A percentile compares a stretch with the other conserved stretches of the same genome.
Conservation (phyloP, 768 basidiomycete genomes). For the Mrakia gelida region DNA sequence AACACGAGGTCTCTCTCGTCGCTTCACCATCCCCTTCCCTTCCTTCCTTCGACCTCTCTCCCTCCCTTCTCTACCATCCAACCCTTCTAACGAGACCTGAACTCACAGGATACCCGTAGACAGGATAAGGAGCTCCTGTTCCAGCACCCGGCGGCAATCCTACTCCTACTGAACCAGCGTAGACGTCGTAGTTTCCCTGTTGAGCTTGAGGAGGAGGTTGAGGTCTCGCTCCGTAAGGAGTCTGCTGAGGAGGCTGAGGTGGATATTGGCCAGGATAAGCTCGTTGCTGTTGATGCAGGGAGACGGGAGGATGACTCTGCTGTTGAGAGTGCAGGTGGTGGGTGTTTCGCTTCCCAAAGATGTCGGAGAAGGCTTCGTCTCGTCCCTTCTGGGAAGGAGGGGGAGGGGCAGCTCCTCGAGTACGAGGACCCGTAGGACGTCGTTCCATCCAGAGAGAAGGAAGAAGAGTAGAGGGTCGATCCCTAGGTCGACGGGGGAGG, state of each 20-base stretch:
- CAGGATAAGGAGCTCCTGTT: slow-evolving; percentile 1
- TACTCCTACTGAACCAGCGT: slow-evolving; percentile 17
- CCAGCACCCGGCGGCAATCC: slow-evolving; percentile 11
- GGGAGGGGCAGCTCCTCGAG: not conserved
- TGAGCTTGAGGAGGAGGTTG: not conserved
- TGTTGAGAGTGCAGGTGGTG: slow-evolving; percentile 28
- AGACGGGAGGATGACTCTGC: slow-evolving; percentile 5
- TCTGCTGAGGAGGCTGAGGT: not conserved
- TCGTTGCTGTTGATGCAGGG: slow-evolving; percentile 17
- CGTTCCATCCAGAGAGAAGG: not conserved
- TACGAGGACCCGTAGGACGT: slow-evolving; percentile 10
- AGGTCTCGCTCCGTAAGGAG: not conserved
- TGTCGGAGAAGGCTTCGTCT: slow-evolving; percentile 33
- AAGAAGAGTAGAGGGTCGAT: not conserved
- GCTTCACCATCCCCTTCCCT: not conserved
- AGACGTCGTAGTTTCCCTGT: slow-evolving; percentile 16
- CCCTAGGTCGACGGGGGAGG: not conserved
- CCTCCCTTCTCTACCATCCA: not conserved
- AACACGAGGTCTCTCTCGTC: not conserved
- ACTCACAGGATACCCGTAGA: slow-evolving; percentile 25
- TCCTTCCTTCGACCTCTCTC: too few species aligned
- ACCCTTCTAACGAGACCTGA: not conserved
- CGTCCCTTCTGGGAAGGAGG: slow-evolving; percentile 11
- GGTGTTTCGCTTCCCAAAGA: slow-evolving; percentile 32
- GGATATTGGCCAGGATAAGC: slow-evolving; percentile 12